Evolutionary conservation across 2,329 filamentous ascomycete species (phyloP).

Genomic region (Trichophyton verrucosum): DNA sequence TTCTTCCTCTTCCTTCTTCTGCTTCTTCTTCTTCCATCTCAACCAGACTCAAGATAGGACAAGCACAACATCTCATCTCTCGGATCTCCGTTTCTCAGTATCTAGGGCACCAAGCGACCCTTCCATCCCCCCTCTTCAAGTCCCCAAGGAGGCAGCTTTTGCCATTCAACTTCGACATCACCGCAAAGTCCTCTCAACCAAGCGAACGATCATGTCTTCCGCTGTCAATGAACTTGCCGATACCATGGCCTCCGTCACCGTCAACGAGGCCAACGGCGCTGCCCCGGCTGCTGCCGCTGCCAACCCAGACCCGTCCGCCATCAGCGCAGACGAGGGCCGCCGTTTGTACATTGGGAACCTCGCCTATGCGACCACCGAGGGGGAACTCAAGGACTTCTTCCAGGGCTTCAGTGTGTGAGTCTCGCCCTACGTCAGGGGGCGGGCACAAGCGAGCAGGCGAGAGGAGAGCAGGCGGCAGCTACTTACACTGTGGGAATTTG

Average conservation of each 20-base stretch:
- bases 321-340: conserved; percentile 96
- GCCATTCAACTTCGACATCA: conserved; percentile 38
- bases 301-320: conserved; percentile 81
- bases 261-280: conserved; percentile 46
- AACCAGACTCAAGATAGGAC: neutral
- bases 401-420: conserved; percentile 98
- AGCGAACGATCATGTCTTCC: conserved; percentile 63
- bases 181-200: conserved; percentile 17
- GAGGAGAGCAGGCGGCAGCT: too few relatives aligned
- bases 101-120: conserved; percentile 89
- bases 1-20: conserved; percentile 11
- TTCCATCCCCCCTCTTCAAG: conserved; percentile 53
- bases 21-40: conserved; percentile 14
- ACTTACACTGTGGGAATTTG: too few relatives aligned
- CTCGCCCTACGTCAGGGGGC: neutral
- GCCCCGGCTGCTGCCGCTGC: conserved; percentile 57
- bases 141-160: conserved; percentile 34
- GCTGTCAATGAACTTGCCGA: conserved; percentile 57
- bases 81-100: conserved; percentile 27
- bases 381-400: conserved; percentile 99
- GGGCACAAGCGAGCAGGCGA: too few relatives aligned
- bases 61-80: conserved; percentile 9
- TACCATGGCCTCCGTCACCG: conserved; percentile 53
- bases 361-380: conserved; percentile 99
- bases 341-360: conserved; percentile 99